phyloP scores from a whole-genome alignment of 1,284 basidiomycete species.

The Moesziomyces parantarcticus region DNA sequence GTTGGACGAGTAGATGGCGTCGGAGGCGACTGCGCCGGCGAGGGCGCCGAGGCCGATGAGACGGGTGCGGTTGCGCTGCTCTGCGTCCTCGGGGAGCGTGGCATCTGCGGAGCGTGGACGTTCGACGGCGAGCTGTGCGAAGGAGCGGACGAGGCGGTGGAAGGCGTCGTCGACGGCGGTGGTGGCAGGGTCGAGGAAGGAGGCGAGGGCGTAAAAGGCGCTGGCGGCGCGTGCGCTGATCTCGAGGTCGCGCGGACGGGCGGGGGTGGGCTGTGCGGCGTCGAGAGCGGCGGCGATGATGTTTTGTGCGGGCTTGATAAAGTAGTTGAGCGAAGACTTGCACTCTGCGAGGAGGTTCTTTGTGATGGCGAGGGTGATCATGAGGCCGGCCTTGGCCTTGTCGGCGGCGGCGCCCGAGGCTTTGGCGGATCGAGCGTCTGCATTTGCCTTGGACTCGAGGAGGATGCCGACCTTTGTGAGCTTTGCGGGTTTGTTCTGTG shows the following conservation, averaged over 20 bases:
- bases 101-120: constrained; percentile 23
- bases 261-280: constrained; percentile 70
- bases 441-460: constrained; percentile 80
- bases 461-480: constrained; percentile 85
- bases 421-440: constrained; percentile 77
- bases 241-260: constrained; percentile 76
- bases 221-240: constrained; percentile 83
- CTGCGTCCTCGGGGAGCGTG: constrained; percentile 33
- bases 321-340: constrained; percentile 82
- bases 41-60: constrained; percentile 87
- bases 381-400: constrained; percentile 81
- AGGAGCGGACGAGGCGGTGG: constrained; percentile 77
- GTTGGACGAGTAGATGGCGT: constrained; percentile 83
- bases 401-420: constrained; percentile 73
- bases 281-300: constrained; percentile 78
- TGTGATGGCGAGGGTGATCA: constrained; percentile 87
- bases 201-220: constrained; percentile 90
- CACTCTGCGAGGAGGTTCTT: constrained; percentile 89
- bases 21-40: constrained; percentile 82
- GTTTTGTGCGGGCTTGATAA: constrained; percentile 81
- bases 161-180: constrained; percentile 74
- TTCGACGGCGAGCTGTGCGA: constrained; percentile 73
- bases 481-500: constrained; percentile 87
- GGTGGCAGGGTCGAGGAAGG: constrained; percentile 80
- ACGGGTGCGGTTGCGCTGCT: constrained; percentile 74